Evolutionary conservation across 352 stramenopile genomes (phyloP), one percentile per base, ranked within the genome.

Genomic region (Globisporangium splendens): DNA sequence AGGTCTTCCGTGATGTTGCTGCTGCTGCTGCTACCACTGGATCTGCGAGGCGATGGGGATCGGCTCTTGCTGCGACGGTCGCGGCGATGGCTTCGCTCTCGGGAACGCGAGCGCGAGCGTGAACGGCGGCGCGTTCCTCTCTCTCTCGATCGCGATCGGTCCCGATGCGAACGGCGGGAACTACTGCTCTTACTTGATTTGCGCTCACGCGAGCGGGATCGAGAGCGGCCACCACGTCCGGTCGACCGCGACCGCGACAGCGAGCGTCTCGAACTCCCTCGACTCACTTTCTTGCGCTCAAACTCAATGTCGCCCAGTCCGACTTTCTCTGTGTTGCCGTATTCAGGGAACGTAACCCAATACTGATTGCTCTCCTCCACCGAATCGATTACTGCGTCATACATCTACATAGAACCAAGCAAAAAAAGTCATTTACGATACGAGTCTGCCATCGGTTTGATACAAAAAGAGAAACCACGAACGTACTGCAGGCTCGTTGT

Each of bases 271-370:
- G 39, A 44, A 21, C n/a, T 41, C 31, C 31, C 8, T 3, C 50
- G 46, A 18, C 42, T 46, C 17, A 20, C n/a, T 18, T 70, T 76
- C 11, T 64, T 62, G 50, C 67, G 65, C 17, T 75, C 67, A 52
- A 96, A 88, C 75, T 98, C 87, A 56, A 99, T 97, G 60, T 98
- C 96, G 17, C 96, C 96, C 14, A 99, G 70, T 17, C 72, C 70
- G 8, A 99, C 88, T 52, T 96, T 93, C 62, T 98, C 95, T 17
- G 79, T 88, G 70, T 99, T 99, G 31, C 96, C 96, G 77, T 99
- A 99, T 66, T 98, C 93, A 5, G 94, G 87, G 70, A 99, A 99
- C 11, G 93, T 97, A 68, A 88, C 84, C 84, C 80, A 92, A 50
- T 77, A 94, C 53, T 86, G 44, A 55, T 91, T 75, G 56, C 73